Evolutionary conservation across 179 eudicot genomes (phyloP).

Genomic region (Carnegiea gigantea): DNA sequence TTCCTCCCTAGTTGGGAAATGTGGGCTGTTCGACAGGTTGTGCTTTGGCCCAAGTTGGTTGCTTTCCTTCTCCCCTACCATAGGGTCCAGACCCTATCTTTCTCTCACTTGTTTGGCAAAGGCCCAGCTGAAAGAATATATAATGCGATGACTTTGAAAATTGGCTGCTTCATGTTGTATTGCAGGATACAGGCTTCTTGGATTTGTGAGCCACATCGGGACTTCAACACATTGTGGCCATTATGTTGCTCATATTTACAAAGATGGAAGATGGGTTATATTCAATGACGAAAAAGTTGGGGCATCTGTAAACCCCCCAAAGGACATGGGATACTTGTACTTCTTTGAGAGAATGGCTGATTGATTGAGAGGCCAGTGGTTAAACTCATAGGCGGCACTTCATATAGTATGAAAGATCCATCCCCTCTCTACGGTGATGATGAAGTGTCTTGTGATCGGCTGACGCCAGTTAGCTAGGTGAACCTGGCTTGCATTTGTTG

Average conservation of each 20-base stretch:
- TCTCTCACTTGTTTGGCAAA: background rate
- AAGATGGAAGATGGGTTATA: conserved; percentile 93
- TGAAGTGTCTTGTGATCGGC: background rate
- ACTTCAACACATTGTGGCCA: conserved; percentile 98
- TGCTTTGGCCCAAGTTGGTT: too few relatives aligned
- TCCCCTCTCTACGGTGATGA: background rate
- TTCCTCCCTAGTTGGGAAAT: background rate
- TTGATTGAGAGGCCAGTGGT: conserved; percentile 38
- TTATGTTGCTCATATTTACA: conserved; percentile 87
- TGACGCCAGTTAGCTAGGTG: background rate
- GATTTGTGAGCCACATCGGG: conserved; percentile 94
- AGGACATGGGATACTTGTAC: conserved; percentile 97
- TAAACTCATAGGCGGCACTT: background rate
- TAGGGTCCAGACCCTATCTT: too few relatives aligned
- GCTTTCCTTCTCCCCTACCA: too few relatives aligned
- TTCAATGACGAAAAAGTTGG: conserved; percentile 92
- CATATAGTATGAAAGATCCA: background rate
- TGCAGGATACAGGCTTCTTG: conserved; percentile 80
- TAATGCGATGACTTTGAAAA: background rate
- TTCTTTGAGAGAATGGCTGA: conserved; percentile 50
- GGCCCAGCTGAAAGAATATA: background rate
- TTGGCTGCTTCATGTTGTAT: conserved; percentile 1
- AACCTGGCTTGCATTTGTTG: conserved; percentile 8
- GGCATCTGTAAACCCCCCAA: conserved; percentile 83
- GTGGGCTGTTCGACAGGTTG: background rate